Evolutionary conservation across 164 flowering plant genomes (phyloP).

Genomic region (Amborella trichopoda): DNA sequence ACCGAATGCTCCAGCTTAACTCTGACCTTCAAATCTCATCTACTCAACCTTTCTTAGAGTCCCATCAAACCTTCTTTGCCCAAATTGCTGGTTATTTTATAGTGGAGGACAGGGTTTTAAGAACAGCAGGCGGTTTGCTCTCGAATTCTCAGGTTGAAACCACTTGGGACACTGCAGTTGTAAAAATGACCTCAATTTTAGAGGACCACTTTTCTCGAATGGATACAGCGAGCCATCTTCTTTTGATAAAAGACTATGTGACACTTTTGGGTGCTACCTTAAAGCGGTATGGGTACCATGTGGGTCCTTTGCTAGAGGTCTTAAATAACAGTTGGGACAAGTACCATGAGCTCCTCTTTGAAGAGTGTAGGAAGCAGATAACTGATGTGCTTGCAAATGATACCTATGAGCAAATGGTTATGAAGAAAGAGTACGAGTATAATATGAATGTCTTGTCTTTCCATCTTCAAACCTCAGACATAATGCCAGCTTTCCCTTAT

Average conservation of each 20-base stretch:
- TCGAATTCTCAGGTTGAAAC: constrained; percentile 50
- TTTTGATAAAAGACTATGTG: constrained; percentile 76
- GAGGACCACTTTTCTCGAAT: constrained; percentile 61
- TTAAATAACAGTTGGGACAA: constrained; percentile 57
- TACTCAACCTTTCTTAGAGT: constrained; percentile 67
- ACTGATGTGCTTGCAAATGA: constrained; percentile 43
- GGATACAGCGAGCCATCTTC: constrained; percentile 73
- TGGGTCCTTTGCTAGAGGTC: constrained; percentile 48
- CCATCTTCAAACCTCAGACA: constrained; percentile 62
- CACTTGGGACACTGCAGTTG: constrained; percentile 76
- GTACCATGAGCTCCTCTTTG: constrained; percentile 78
- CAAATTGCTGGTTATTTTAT: constrained; percentile 84
- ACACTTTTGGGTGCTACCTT: constrained; percentile 74
- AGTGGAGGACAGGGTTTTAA: constrained; percentile 75
- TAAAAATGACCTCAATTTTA: constrained; percentile 52
- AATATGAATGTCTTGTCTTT: constrained; percentile 51
- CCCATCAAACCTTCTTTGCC: constrained; percentile 61
- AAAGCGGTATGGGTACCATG: constrained; percentile 72
- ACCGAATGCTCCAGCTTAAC: constrained; percentile 63
- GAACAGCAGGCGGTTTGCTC: constrained; percentile 68
- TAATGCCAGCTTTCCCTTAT: constrained; percentile 83
- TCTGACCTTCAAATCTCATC: constrained; percentile 73
- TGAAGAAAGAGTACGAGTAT: constrained; percentile 77
- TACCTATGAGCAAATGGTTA: constrained; percentile 62
- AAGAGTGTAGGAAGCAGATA: constrained; percentile 64